These are phyloP conservation scores for Corinectria fuckeliana DNA, from an alignment of 2,329 filamentous ascomycete species.

Conservation along the genomic window DNA sequence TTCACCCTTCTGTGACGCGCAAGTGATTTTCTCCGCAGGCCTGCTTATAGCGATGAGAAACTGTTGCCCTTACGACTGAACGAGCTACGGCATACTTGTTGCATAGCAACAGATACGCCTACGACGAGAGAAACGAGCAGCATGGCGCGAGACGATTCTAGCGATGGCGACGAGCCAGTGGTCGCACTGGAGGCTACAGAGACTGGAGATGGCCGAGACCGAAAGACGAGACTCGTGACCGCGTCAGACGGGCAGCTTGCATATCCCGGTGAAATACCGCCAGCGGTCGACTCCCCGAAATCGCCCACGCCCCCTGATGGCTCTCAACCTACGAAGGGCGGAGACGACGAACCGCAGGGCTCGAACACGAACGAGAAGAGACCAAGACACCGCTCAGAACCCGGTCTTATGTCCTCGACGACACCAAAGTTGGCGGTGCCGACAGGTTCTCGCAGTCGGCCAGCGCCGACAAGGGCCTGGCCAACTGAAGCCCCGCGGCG, in stretches of 20 bases:
- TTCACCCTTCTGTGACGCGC: too few species aligned
- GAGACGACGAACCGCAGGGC: not conserved
- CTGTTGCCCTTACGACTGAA: not conserved
- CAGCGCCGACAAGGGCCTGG: not conserved
- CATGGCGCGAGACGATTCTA: not conserved
- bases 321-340: not conserved
- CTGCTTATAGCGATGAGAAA: not conserved
- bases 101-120: not conserved
- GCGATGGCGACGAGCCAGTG: not conserved
- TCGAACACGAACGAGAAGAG: not conserved
- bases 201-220: not conserved
- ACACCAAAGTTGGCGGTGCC: not conserved
- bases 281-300: not conserved
- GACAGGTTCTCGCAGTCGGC: not conserved
- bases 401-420: not conserved
- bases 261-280: slow-evolving; percentile 9
- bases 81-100: not conserved
- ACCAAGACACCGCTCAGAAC: not conserved
- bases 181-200: not conserved
- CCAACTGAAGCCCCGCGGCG: not conserved
- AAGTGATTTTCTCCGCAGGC: not conserved
- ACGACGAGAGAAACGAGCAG: not conserved
- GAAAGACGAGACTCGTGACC: not conserved
- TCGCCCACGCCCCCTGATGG: too few species aligned
- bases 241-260: slow-evolving; percentile 5